Base-by-base conservation (phyloP, 2,329 filamentous ascomycete genomes). In the Nigrospora osmanthi region DNA sequence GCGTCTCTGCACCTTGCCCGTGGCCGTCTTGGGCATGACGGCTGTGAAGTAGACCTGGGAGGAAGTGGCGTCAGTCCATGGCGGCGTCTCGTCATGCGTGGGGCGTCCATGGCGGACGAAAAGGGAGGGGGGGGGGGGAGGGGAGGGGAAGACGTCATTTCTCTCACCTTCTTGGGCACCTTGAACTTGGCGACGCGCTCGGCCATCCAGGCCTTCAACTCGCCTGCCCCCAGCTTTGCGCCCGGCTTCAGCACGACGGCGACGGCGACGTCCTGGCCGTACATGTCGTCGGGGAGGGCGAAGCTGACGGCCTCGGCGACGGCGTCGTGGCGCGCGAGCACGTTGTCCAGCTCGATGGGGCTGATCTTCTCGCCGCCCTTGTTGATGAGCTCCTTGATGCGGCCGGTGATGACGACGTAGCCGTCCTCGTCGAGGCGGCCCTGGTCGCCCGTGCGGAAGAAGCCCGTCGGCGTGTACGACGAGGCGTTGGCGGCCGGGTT, bases 361-460 rank as follows among this genome's bases (percentile, higher is more conserved):
- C 81, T 87, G 60, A 94, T 93, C 71, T 93, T 93, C 70, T 94
- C 88, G 48, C 88, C 88, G 45, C 85, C 87, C 67, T 91, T 90
- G 68, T 89, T 89, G 72, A 95, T 94, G 43, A 95, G 73, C 67
- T 95, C 89, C 73, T 95, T 95, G 68, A 94, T 94, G 43, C 89
- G 76, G n/a, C 89, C 89, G 0, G 89, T 94, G 65, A 95, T 91
- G 58, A 87, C 75, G 11, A 95, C 70, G 60, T 93, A 94, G 48
- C 87, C 87, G 54, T 93, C 86, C 47, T 79, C 68, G 57, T 94
- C 88, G 60, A 80, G 75, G 67, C 85, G 86, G 41, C 89, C 89
- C 64, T 94, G 87, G 59, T 95, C 89, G 6, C 89, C 89, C 0
- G 89, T 94, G 54, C 88, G 78, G 77, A 95, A 94, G 70, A 87